Evolutionary conservation across 2,329 filamentous ascomycete genomes (phyloP), one percentile per base, ranked within the genome.

Genomic region (Dryadomyces quercivorus): DNA sequence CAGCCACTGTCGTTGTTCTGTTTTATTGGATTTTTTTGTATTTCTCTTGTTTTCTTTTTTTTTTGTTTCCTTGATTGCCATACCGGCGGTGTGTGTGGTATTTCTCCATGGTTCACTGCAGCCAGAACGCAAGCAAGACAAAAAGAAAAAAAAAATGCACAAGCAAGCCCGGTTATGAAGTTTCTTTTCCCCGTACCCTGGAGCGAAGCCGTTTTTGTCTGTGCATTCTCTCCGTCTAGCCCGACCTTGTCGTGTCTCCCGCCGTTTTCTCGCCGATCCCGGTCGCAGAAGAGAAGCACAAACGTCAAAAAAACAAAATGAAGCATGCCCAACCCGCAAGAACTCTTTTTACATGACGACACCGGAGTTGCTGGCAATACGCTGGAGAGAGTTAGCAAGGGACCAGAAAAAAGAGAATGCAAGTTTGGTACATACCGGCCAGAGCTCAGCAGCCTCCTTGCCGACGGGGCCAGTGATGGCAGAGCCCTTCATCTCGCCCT

Each of bases 401-500:
- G 36, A 12, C 3, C 16, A 21, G 12, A 10, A 38, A n/a, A 34
- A 31, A 26, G 6, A 8, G 38, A 49, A 42, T 20, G 20, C 5
- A n/a, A 26, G 3, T 18, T 31, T 31, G 21, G 3, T 60, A 82
- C 86, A 77, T 81, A 92, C 88, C 73, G 93, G 93, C 93, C 93
- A 98, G 69, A 98, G 83, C 81, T 98, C 93, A 74, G 93, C 93
- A 73, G 93, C 93, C 81, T 98, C 93, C 86, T 98, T 98, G 75
- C 92, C 93, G 71, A 98, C 92, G 67, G 93, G 93, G 67, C 93
- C 93, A 67, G 93, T 98, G 74, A 98, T 98, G 74, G 93, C 93
- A 63, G 90, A 96, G 72, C 93, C 93, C 87, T 98, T 98, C 93
- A 98, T 98, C 81, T 98, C 93, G 79, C 93, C 93, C 88, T 98